Evolutionary conservation across 768 basidiomycete species (phyloP), one percentile per base, ranked within the genome.

Genomic region (Leccinum obscurum): DNA sequence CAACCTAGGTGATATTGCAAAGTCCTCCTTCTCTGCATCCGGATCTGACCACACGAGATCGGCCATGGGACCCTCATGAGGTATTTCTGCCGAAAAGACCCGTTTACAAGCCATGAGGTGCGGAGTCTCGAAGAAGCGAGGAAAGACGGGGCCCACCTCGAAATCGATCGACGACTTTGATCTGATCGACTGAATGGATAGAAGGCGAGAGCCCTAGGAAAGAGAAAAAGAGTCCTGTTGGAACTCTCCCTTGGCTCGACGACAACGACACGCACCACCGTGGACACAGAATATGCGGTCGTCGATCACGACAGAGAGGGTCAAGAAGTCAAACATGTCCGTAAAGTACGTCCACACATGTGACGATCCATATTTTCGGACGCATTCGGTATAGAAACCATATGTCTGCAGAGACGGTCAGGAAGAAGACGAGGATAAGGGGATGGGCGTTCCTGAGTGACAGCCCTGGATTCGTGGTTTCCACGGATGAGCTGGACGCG

Each of bases 41-140:
- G 97, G 97, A 83, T 99, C 97, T 50, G 95, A 98, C 97, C 97
- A 99, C 2, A 99, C 97, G 30, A 99, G 84, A 82, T 99, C 97
- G 13, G 96, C 96, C 95, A 99, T 98, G 28, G 97, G 96, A 4
- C 97, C 97, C 75, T 99, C 97, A 68, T 98, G 97, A 48, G 97
- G 97, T 60, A 99, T 98, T 80, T 99, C 97, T 95, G 70, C 60
- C 59, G 54, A 54, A 53, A 22, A 0, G 56, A 49, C 10, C 49
- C 67, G 26, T 60, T 62, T 51, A 54, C 11, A 46, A 64, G 59
- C 53, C 56, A 69, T 67, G 66, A 68, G 69, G 70, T 55, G 50
- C 39, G 63, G 61, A 64, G 61, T 62, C 57, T 63, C 58, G 53
- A 67, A 65, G 63, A 62, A 39, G 64, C 24, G 24, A 57, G 76